Conservation (phyloP, 2,329 filamentous ascomycete species). For the Elsinoe ampelina region DNA sequence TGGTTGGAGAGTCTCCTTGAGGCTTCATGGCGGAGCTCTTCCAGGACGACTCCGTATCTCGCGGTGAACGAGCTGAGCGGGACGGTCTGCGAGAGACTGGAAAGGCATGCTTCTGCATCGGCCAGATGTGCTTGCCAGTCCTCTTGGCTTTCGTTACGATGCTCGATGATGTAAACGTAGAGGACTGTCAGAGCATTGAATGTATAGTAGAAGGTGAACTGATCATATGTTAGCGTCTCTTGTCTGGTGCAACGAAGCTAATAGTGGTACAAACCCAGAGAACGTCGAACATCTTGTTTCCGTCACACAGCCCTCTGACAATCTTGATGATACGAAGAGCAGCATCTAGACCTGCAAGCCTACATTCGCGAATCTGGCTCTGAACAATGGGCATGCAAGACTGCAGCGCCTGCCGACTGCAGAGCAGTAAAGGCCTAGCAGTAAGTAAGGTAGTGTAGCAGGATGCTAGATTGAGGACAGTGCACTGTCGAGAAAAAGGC, state of each 20-base stretch:
- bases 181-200: constrained; percentile 5
- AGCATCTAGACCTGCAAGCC: constrained; percentile 4
- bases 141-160: not conserved
- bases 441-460: constrained; percentile 29
- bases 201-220: constrained; percentile 11
- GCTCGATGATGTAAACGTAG: constrained; percentile 11
- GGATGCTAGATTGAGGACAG: constrained; percentile 26
- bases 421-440: constrained; percentile 26
- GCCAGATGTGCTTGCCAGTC: constrained; percentile 11
- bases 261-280: constrained; percentile 7
- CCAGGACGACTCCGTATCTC: constrained; percentile 13
- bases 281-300: constrained; percentile 8
- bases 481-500: constrained; percentile 31
- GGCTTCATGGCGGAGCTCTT: constrained; percentile 12
- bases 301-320: not conserved
- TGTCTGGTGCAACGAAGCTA: not conserved
- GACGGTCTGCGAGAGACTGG: not conserved
- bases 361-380: not conserved
- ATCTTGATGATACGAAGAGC: constrained; percentile 10
- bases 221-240: not conserved
- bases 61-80: not conserved
- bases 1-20: not conserved
- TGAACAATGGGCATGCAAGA: too few relatives aligned
- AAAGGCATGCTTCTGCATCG: not conserved
- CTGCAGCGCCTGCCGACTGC: not conserved